Evolutionary conservation across 2,329 filamentous ascomycete species (phyloP).

Genomic region (Penicillium expansum): DNA sequence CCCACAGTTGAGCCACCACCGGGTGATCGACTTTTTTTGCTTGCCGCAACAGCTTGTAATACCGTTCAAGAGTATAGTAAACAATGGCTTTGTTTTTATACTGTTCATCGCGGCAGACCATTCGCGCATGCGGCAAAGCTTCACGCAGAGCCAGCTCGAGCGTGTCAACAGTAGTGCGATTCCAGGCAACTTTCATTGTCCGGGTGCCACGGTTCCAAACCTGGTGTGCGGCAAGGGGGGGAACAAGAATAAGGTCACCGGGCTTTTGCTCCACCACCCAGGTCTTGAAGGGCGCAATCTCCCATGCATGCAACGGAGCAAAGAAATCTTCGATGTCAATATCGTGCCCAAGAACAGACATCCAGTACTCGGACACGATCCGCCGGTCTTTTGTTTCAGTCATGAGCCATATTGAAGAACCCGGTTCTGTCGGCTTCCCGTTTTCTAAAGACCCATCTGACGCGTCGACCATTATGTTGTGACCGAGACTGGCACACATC

Average conservation of each 20-base stretch:
- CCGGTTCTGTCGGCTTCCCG: slow-evolving; percentile 69
- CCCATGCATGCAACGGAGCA: slow-evolving; percentile 93
- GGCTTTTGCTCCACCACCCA: slow-evolving; percentile 88
- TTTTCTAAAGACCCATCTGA: slow-evolving; percentile 63
- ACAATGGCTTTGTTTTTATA: slow-evolving; percentile 98
- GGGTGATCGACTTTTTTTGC: slow-evolving; percentile 48
- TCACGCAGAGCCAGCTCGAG: slow-evolving; percentile 81
- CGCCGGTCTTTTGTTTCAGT: slow-evolving; percentile 91
- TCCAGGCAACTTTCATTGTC: slow-evolving; percentile 98
- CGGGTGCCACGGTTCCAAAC: slow-evolving; percentile 97
- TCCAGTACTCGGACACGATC: slow-evolving; percentile 87
- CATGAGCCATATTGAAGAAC: slow-evolving; percentile 98
- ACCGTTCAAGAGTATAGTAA: slow-evolving; percentile 81
- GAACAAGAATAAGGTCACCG: slow-evolving; percentile 91
- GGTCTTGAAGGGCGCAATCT: slow-evolving; percentile 86
- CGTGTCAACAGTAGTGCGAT: slow-evolving; percentile 88
- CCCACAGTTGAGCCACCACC: slow-evolving; percentile 67
- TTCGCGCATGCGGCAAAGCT: slow-evolving; percentile 79
- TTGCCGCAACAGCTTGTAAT: slow-evolving; percentile 59
- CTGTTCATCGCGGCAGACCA: slow-evolving; percentile 95
- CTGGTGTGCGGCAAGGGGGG: slow-evolving; percentile 89
- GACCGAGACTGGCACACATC: slow-evolving; percentile 94
- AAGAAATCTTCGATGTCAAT: slow-evolving; percentile 97
- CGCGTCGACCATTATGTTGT: slow-evolving; percentile 97
- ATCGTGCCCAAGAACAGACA: slow-evolving; percentile 89